Conservation (phyloP, 495 filamentous ascomycete genomes). For the Penicillium bovifimosum region DNA sequence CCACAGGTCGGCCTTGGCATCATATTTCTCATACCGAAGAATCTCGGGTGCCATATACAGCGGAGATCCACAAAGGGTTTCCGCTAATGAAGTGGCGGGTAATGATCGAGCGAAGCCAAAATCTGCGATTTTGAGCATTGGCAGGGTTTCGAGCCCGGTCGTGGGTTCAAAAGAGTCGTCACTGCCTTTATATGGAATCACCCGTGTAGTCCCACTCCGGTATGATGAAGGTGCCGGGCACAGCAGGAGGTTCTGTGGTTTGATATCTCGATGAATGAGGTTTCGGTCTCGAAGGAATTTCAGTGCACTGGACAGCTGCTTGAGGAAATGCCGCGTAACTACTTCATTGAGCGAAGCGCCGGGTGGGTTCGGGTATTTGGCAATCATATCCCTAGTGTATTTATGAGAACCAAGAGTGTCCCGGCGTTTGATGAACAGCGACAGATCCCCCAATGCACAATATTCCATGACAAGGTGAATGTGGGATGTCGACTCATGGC, state of each 20-base stretch:
- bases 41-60: conserved; percentile 99
- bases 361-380: conserved; percentile 79
- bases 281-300: conserved; percentile 79
- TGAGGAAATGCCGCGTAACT: conserved; percentile 87
- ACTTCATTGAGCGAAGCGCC: conserved; percentile 88
- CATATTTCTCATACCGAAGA: conserved; percentile 93
- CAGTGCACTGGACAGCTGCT: conserved; percentile 89
- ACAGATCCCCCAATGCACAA: conserved; percentile 89
- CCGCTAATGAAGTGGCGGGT: conserved; percentile 81
- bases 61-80: conserved; percentile 96
- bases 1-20: conserved; percentile 95
- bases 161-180: conserved; percentile 72
- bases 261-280: conserved; percentile 93
- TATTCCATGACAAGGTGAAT: conserved; percentile 99
- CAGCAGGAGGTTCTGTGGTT: conserved; percentile 91
- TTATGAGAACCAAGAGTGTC: conserved; percentile 69
- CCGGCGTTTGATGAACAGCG: conserved; percentile 89
- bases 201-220: conserved; percentile 40
- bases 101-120: conserved; percentile 94
- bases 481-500: conserved; percentile 74
- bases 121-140: conserved; percentile 95
- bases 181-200: conserved; percentile 57
- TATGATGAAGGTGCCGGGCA: conserved; percentile 73
- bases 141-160: conserved; percentile 77
- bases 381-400: conserved; percentile 75